Evolutionary conservation across 441 rosid species (phyloP).

Genomic region (Gossypium gossypioides): DNA sequence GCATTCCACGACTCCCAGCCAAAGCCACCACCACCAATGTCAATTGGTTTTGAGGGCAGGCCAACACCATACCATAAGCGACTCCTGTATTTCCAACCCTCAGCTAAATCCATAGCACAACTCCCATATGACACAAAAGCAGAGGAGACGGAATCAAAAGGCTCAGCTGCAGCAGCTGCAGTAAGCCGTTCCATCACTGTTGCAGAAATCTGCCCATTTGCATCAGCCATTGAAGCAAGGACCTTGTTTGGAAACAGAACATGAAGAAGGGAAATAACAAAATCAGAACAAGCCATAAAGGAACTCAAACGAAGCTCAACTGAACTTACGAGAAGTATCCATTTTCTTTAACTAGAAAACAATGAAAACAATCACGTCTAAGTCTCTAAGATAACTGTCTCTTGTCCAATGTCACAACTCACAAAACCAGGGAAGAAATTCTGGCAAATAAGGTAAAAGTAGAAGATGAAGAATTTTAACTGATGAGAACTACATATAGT

Average conservation of each 20-base stretch:
- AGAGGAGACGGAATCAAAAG: conserved; percentile 93
- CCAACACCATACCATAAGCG: conserved; percentile 97
- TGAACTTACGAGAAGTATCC: neutral
- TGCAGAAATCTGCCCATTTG: conserved; percentile 89
- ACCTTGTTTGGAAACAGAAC: conserved; percentile 36
- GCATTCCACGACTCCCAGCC: conserved; percentile 86
- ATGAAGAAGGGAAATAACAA: conserved; percentile 14
- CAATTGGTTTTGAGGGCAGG: conserved; percentile 50
- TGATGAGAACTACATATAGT: neutral
- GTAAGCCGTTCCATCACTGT: conserved; percentile 91
- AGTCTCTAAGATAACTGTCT: conserved; percentile 1
- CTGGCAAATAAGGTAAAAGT: neutral
- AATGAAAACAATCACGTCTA: neutral
- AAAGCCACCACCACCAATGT: conserved; percentile 91
- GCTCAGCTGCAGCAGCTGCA: conserved; percentile 97
- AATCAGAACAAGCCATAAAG: neutral
- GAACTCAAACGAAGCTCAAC: neutral
- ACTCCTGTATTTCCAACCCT: conserved; percentile 98
- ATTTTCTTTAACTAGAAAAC: neutral
- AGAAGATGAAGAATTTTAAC: neutral
- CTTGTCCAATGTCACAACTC: neutral
- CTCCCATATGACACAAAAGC: conserved; percentile 99
- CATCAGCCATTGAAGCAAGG: conserved; percentile 99
- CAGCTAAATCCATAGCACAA: conserved; percentile 83
- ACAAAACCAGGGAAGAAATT: neutral